Evolutionary conservation across 1,139 yeast genomes (phyloP).

Genomic region (Suhomyces bribrorum): DNA sequence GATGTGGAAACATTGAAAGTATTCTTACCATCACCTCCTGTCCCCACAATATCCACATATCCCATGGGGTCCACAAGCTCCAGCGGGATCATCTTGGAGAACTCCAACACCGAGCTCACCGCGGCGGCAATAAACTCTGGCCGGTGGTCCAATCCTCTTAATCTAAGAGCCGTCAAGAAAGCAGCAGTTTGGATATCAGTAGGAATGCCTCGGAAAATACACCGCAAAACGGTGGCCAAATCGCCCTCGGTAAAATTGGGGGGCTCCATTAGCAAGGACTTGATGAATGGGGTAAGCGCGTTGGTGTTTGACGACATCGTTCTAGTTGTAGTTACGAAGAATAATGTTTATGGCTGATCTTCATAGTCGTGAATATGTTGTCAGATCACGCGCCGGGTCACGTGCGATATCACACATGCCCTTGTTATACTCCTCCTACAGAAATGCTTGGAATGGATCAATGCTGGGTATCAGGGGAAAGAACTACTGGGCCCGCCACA

Average conservation of each 20-base stretch:
- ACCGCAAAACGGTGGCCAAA: conserved; percentile 57
- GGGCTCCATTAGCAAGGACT: conserved; percentile 59
- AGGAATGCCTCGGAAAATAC: conserved; percentile 60
- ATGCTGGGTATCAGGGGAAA: no score
- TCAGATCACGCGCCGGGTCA: neutral
- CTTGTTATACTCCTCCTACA: no score
- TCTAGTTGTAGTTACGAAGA: neutral
- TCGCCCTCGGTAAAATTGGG: conserved; percentile 62
- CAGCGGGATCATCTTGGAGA: conserved; percentile 52
- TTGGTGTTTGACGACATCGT: conserved; percentile 21
- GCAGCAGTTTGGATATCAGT: conserved; percentile 75
- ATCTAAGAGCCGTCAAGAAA: conserved; percentile 73
- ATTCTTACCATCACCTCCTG: conserved; percentile 98
- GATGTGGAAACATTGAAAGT: conserved; percentile 96
- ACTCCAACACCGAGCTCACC: conserved; percentile 66
- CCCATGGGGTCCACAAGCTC: conserved; percentile 50
- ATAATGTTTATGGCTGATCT: neutral
- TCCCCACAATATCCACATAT: conserved; percentile 89
- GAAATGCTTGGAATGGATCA: no score
- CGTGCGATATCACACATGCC: no score
- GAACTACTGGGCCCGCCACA: no score
- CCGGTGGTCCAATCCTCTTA: conserved; percentile 76
- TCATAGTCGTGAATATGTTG: neutral
- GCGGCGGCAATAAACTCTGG: conserved; percentile 86
- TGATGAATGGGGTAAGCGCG: conserved; percentile 61